Percentiles rank a stretch among this genome's conserved stretches.
Evolutionary conservation across 352 stramenopile genomes (phyloP).

Genomic region (Phytophthora megakarya): DNA sequence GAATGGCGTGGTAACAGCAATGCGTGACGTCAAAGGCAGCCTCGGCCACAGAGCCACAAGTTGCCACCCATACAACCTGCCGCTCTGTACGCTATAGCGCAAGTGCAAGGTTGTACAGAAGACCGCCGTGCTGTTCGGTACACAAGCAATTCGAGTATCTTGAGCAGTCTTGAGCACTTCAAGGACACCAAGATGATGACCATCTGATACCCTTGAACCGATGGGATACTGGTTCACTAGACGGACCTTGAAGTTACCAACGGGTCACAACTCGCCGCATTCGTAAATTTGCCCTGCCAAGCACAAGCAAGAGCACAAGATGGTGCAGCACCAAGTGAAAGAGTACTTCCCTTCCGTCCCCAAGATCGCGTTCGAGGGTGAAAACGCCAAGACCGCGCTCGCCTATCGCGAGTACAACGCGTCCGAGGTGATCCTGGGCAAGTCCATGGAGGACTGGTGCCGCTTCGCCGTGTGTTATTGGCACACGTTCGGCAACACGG

Average conservation of each 20-base stretch:
- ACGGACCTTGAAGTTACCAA: conserved; percentile 23
- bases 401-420: conserved; percentile 84
- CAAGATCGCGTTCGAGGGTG: conserved; percentile 71
- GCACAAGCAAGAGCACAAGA: conserved; percentile 20
- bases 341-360: conserved; percentile 60
- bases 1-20: no score
- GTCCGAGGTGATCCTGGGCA: conserved; percentile 74
- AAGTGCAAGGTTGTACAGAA: no score
- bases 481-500: conserved; percentile 50
- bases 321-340: conserved; percentile 42
- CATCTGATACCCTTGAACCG: conserved; percentile 17
- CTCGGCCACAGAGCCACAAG: no score
- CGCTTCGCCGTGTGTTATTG: conserved; percentile 73
- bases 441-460: conserved; percentile 73
- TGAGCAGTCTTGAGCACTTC: conserved; percentile 10
- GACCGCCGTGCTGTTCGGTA: no score
- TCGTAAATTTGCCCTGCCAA: conserved; percentile 16
- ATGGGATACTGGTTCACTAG: neutral
- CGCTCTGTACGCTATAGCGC: no score
- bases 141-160: neutral
- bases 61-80: no score
- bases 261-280: conserved; percentile 22
- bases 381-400: conserved; percentile 49
- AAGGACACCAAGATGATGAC: conserved; percentile 26
- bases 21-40: no score